These are phyloP conservation scores for Cadophora gregata DNA, from an alignment of 2,329 filamentous ascomycete genomes.

Conservation along the genomic window DNA sequence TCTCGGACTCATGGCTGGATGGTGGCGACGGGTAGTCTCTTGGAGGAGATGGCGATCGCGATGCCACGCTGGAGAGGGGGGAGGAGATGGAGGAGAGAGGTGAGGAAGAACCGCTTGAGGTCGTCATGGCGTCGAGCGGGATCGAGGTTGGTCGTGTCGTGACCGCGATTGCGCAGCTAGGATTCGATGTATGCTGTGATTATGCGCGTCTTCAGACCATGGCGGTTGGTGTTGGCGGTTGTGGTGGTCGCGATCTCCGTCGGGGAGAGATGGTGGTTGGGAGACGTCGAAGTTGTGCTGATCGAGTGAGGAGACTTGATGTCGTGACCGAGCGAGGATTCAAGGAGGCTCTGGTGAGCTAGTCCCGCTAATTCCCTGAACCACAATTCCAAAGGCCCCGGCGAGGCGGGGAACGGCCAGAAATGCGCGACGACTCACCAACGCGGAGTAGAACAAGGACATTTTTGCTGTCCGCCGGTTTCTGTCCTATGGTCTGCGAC, in stretches of 20 bases:
- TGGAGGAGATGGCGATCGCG: constrained; percentile 45
- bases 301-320: constrained; percentile 15
- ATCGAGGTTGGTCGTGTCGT: constrained; percentile 8
- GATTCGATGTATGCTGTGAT: constrained; percentile 14
- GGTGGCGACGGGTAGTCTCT: constrained; percentile 43
- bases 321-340: constrained; percentile 18
- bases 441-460: not conserved
- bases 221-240: not conserved
- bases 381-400: not conserved
- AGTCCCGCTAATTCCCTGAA: not conserved
- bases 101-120: constrained; percentile 32
- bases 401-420: not conserved
- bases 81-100: constrained; percentile 46
- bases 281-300: constrained; percentile 18
- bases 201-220: constrained; percentile 24
- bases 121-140: constrained; percentile 23
- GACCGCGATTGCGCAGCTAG: constrained; percentile 17
- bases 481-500: not conserved
- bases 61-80: constrained; percentile 44
- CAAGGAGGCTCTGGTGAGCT: constrained; percentile 9
- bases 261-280: constrained; percentile 11
- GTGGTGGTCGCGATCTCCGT: constrained; percentile 18
- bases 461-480: not conserved
- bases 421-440: constrained; percentile 3
- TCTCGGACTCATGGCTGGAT: constrained; percentile 40